Evolutionary conservation across 1,284 basidiomycete species (phyloP), one percentile per base, ranked within the genome.

Genomic region (Ceratobasidium sp.): DNA sequence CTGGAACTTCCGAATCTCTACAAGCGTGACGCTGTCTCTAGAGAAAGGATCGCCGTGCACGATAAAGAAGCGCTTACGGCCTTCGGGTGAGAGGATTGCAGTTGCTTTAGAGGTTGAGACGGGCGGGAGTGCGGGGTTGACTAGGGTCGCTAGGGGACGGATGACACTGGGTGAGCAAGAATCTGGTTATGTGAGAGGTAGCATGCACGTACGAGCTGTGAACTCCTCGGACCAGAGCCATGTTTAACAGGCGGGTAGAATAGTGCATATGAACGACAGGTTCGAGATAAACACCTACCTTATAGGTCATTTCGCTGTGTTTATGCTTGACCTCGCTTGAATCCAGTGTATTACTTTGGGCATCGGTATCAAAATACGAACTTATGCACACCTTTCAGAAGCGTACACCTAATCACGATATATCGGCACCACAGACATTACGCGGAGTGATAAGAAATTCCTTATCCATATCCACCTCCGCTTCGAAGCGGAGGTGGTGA

Each of bases 31-130:
- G 53, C 89, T 92, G 81, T 99, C 98, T 81, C 94, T 93, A 83
- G 94, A 96, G 85, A 99, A 99, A 15, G 99, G 87, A 14, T 98
- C 98, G 31, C 96, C 96, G 81, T 99, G 98, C 2, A 98, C 95
- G 77, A 99, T 91, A 80, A 99, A 98, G 85, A 93, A 99, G 44
- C 97, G 91, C 82, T 97, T 98, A 66, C 86, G 82, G 15, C 95
- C 95, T 74, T 94, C 86, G 1, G 91, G 88, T n/a, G 93, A 94
- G 14, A 99, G 85, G 76, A 98, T 97, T n/a, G 75, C 74, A 0
- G 64, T 62, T 11, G 85, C 84, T 33, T 84, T 74, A 80, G 80
- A 47, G 79, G 82, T 72, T 82, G 84, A 78, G 17, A 83, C 82
- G 0, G 82, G 82, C 29, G 77, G 79, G 14, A 79, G 75, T 19